Conservation (phyloP, 805 yeast species). For the Hanseniaspora thailandica region DNA sequence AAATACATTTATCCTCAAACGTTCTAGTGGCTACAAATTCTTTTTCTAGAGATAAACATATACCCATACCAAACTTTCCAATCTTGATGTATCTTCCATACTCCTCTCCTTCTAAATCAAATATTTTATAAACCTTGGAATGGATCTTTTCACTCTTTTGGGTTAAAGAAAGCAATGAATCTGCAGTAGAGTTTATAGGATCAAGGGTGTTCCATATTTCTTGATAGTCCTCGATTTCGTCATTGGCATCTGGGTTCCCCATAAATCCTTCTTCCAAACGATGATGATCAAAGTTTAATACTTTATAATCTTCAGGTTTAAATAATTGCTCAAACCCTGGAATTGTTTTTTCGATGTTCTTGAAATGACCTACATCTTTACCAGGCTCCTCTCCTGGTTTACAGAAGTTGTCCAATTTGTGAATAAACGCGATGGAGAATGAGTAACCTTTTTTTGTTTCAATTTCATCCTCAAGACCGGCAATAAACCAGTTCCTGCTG, state of each 20-base stretch:
- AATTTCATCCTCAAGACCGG: conserved; percentile 26
- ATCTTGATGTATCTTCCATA: conserved; percentile 36
- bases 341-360: conserved; percentile 28
- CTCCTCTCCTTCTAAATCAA: not conserved
- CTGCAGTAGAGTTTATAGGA: conserved; percentile 28
- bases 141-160: conserved; percentile 3
- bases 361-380: conserved; percentile 40
- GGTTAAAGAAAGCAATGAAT: conserved; percentile 18
- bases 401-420: conserved; percentile 9
- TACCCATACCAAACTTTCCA: conserved; percentile 45
- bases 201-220: conserved; percentile 47
- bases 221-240: conserved; percentile 32
- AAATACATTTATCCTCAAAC: conserved; percentile 9
- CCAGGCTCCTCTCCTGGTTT: conserved; percentile 12
- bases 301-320: not conserved
- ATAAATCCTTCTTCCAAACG: conserved; percentile 43
- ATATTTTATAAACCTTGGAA: conserved; percentile 13
- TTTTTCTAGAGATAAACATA: conserved; percentile 27
- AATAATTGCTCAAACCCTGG: not conserved
- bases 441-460: conserved; percentile 18
- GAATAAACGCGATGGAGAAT: conserved; percentile 13
- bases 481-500: conserved; percentile 20
- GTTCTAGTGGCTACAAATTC: conserved; percentile 15
- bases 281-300: not conserved
- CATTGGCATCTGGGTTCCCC: conserved; percentile 36